Evolutionary conservation across 1,284 basidiomycete genomes (phyloP).

Genomic region (Coriolopsis trogii): DNA sequence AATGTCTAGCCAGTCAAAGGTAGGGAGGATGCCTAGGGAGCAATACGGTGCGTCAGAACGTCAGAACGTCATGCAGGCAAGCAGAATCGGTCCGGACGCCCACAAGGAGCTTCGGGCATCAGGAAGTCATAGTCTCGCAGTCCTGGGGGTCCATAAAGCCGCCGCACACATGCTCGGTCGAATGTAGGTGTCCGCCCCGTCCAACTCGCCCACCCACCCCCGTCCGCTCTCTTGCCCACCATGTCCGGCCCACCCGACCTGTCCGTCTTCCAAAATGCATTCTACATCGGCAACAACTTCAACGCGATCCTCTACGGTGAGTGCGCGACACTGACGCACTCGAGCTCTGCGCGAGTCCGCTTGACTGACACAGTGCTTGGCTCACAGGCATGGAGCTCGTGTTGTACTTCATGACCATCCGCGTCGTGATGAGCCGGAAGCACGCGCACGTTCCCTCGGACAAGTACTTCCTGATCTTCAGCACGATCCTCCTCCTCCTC

Average conservation of each 20-base stretch:
- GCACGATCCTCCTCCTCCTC: conserved; percentile 14
- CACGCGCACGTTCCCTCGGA: neutral
- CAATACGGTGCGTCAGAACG: neutral
- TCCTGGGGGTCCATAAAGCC: neutral
- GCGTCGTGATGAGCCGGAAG: conserved; percentile 13
- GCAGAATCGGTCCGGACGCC: neutral
- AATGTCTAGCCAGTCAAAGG: no score
- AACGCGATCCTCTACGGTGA: conserved; percentile 30
- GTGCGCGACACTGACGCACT: neutral
- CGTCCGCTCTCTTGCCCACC: neutral
- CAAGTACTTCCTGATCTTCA: conserved; percentile 12
- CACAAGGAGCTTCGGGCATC: neutral
- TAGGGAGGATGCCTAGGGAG: neutral
- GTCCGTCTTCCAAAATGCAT: conserved; percentile 27
- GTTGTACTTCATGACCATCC: conserved; percentile 25
- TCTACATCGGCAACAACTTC: conserved; percentile 30
- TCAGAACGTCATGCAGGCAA: neutral
- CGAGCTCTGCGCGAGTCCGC: neutral
- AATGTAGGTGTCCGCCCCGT: neutral
- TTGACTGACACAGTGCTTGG: neutral
- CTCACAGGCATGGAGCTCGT: conserved; percentile 27
- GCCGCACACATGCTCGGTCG: neutral
- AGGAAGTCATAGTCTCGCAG: no score
- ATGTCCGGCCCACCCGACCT: conserved; percentile 5
- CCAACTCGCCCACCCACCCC: neutral